A percentile compares a stretch with the other conserved stretches of the same genome.
These are phyloP conservation scores for Sinapis alba DNA, from an alignment of 441 rosid genomes.

Conservation along the genomic window DNA sequence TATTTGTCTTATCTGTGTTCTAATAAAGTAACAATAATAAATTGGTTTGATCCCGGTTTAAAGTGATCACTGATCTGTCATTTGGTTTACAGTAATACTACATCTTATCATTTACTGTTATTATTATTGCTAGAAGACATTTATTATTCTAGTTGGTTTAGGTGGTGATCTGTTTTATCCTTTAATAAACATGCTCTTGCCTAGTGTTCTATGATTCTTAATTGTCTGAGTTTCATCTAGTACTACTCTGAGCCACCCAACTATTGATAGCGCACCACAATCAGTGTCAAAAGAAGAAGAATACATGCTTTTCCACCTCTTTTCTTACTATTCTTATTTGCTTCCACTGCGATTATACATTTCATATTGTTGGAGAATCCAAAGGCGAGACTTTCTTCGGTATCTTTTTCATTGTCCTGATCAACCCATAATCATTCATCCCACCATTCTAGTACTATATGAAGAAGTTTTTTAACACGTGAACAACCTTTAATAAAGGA, in stretches of 20 bases:
- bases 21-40: background rate
- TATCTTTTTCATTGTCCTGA: background rate
- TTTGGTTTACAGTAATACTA: background rate
- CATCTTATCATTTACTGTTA: too few relatives aligned
- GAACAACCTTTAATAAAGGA: too few relatives aligned
- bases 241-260: background rate
- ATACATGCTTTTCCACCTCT: background rate
- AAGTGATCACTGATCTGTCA: background rate
- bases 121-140: too few relatives aligned
- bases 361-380: slow-evolving; percentile 58
- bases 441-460: too few relatives aligned
- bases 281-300: background rate
- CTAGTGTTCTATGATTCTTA: background rate
- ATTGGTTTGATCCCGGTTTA: background rate
- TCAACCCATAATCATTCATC: too few relatives aligned
- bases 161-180: too few relatives aligned
- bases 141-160: too few relatives aligned
- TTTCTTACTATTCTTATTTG: background rate
- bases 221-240: background rate
- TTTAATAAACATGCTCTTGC: background rate
- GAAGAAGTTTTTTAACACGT: too few relatives aligned
- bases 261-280: background rate
- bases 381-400: slow-evolving; percentile 50
- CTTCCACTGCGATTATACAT: slow-evolving; percentile 45
- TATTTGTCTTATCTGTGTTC: background rate